Conservation (phyloP, 768 basidiomycete genomes). For the Trametes coccinea region DNA sequence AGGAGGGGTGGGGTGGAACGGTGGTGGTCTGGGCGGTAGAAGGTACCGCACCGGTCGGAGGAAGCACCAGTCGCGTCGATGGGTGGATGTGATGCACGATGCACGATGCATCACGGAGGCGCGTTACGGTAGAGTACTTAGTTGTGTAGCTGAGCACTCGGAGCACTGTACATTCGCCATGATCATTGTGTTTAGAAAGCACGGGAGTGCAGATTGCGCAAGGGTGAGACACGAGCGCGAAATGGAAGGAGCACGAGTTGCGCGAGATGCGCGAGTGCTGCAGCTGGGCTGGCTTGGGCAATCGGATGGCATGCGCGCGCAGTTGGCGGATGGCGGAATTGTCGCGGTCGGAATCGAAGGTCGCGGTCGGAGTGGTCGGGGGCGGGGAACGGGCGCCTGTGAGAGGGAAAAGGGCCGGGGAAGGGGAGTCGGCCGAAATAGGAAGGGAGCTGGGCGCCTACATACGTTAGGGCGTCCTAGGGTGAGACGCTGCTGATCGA, state of each 20-base stretch:
- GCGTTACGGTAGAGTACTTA: background rate
- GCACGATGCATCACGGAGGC: background rate
- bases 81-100: background rate
- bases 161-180: background rate
- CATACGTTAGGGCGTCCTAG: background rate
- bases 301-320: no score
- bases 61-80: background rate
- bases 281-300: no score
- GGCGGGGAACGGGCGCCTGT: background rate
- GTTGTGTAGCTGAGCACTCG: background rate
- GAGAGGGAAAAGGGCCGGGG: constrained; percentile 5
- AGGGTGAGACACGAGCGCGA: no score
- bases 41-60: constrained; percentile 16
- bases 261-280: constrained; percentile 2
- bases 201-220: no score
- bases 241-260: background rate
- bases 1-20: background rate
- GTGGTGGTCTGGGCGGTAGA: background rate
- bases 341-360: no score
- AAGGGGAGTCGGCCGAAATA: constrained; percentile 20
- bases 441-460: background rate
- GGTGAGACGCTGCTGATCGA: constrained; percentile 24
- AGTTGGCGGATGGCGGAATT: constrained; percentile 8
- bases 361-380: background rate
- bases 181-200: constrained; percentile 4